phyloP scores from a whole-genome alignment of 306 rosid genomes.

The Cucumis hystrix region DNA sequence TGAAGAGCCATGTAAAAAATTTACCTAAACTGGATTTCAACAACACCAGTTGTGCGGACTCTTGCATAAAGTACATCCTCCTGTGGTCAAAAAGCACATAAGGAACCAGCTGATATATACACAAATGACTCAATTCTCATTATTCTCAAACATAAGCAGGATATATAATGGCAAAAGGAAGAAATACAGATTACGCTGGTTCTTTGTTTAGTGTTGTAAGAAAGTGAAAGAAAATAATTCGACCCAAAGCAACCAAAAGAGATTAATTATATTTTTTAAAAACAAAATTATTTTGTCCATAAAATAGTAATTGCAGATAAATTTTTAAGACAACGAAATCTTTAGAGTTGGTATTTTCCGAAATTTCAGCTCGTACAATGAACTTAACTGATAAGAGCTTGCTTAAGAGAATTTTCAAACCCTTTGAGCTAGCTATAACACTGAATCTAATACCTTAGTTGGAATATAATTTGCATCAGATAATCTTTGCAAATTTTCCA shows the following conservation, averaged over 20 bases:
- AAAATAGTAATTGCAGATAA: not conserved
- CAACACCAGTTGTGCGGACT: conserved; percentile 96
- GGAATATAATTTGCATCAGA: conserved; percentile 73
- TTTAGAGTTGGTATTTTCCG: not conserved
- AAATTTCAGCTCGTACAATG: not conserved
- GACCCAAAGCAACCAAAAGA: not conserved
- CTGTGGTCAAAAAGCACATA: conserved; percentile 31
- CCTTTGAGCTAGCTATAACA: not conserved
- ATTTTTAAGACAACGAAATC: not conserved
- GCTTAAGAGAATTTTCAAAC: not conserved
- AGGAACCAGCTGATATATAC: not conserved
- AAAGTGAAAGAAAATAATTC: not conserved
- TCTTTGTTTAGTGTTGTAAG: not conserved
- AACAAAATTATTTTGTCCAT: not conserved
- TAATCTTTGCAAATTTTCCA: conserved; percentile 81
- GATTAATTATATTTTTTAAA: not conserved
- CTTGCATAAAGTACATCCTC: conserved; percentile 94
- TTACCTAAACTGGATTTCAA: conserved; percentile 99
- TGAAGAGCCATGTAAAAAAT: not conserved
- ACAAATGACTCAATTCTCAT: not conserved
- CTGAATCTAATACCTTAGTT: conserved; percentile 49
- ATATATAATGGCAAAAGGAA: not conserved
- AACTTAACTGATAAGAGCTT: not conserved
- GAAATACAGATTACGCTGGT: not conserved
- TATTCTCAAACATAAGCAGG: not conserved